Percentiles rank a stretch among this genome's conserved stretches.
Evolutionary conservation across 1,139 yeast species (phyloP).

Genomic region (Yarrowia galli): DNA sequence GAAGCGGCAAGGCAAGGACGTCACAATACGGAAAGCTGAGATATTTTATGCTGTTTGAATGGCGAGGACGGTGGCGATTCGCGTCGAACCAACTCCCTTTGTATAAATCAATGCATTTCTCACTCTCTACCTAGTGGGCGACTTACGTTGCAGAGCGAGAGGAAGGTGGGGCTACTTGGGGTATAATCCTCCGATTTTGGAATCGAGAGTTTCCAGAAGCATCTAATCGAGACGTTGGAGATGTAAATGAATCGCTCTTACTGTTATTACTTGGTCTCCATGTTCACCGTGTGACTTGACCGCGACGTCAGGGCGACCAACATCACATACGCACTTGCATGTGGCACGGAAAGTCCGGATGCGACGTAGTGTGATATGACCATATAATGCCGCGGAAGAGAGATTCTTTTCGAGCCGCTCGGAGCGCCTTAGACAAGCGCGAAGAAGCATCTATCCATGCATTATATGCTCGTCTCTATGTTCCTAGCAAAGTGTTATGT

Average conservation of each 20-base stretch:
- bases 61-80: background rate
- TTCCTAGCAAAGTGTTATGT: background rate
- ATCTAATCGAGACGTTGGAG: background rate
- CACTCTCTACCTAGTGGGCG: background rate
- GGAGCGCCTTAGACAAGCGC: background rate
- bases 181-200: slow-evolving; percentile 3
- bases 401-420: background rate
- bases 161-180: slow-evolving; percentile 6
- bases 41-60: slow-evolving; percentile 16
- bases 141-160: background rate
- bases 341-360: slow-evolving; percentile 27
- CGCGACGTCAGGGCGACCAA: background rate
- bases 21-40: slow-evolving; percentile 28
- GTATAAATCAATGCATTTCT: background rate
- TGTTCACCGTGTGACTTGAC: background rate
- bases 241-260: background rate
- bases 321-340: slow-evolving; percentile 25
- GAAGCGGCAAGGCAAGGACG: slow-evolving; percentile 34
- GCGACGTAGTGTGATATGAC: slow-evolving; percentile 10
- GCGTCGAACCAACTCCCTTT: background rate
- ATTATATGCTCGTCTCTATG: background rate
- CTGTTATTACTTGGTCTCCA: background rate
- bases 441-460: too few relatives aligned
- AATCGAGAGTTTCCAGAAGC: background rate
- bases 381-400: slow-evolving; percentile 25